Conservation (phyloP, 129 eudicot species). For the Flaveria sonorensis region DNA sequence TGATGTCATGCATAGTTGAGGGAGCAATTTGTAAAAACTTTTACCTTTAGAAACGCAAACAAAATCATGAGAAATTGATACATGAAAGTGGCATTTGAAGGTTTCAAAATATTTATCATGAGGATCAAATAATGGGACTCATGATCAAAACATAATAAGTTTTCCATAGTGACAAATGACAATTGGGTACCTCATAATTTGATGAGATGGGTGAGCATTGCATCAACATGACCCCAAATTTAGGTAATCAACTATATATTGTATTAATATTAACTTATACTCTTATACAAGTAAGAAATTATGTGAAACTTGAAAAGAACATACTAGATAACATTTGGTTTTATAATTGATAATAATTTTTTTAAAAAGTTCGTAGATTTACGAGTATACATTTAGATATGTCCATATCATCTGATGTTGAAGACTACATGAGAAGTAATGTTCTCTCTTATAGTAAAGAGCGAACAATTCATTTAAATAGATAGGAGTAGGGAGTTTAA, state of each 20-base stretch:
- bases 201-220: slow-evolving; percentile 39
- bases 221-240: slow-evolving; percentile 43
- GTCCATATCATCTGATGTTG: no score
- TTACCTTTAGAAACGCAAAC: slow-evolving; percentile 21
- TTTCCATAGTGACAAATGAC: slow-evolving; percentile 4
- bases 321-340: no score
- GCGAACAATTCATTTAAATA: no score
- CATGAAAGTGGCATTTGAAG: slow-evolving; percentile 38
- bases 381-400: no score
- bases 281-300: neutral
- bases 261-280: neutral
- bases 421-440: no score
- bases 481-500: no score
- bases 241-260: slow-evolving; percentile 35
- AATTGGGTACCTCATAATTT: slow-evolving; percentile 24
- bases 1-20: slow-evolving; percentile 7
- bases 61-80: slow-evolving; percentile 33
- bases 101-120: slow-evolving; percentile 41
- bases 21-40: slow-evolving; percentile 13
- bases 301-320: no score
- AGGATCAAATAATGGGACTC: slow-evolving; percentile 43
- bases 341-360: no score
- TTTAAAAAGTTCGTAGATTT: no score
- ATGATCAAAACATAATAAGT: slow-evolving; percentile 40
- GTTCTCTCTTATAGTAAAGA: no score